A percentile compares a stretch with the other conserved stretches of the same genome.
phyloP scores from a whole-genome alignment of 352 stramenopile genomes.

The Phytophthora pseudosyringae region DNA sequence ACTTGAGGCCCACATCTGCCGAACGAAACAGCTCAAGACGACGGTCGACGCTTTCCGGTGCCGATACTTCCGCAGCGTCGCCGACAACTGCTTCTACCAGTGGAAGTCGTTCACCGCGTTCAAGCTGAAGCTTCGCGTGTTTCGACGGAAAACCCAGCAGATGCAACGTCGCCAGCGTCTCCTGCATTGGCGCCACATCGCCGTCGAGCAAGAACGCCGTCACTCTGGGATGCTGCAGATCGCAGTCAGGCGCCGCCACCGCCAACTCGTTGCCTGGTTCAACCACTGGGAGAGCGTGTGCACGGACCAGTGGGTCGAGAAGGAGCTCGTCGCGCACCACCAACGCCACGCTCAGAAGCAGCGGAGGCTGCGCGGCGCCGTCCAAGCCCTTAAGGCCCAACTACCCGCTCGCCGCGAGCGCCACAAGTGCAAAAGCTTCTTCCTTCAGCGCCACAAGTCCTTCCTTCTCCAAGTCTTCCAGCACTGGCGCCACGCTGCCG shows the following conservation, averaged over 20 bases:
- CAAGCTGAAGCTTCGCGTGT: constrained; percentile 26
- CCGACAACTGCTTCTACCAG: constrained; percentile 33
- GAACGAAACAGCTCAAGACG: constrained; percentile 15
- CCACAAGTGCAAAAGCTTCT: constrained; percentile 20
- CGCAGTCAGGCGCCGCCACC: constrained; percentile 4
- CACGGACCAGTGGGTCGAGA: constrained; percentile 49
- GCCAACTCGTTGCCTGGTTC: constrained; percentile 28
- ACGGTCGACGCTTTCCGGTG: constrained; percentile 31
- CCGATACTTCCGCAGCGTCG: constrained; percentile 32
- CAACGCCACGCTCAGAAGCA: constrained; percentile 24
- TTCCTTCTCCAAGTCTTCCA: constrained; percentile 25
- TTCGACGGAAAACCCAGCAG: constrained; percentile 12
- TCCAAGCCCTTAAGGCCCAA: constrained; percentile 27
- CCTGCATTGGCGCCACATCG: constrained; percentile 27
- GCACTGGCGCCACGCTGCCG: constrained; percentile 7
- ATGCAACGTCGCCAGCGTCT: constrained; percentile 24
- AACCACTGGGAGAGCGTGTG: constrained; percentile 61
- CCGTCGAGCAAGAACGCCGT: background rate
- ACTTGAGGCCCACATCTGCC: constrained; percentile 13
- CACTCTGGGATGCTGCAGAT: constrained; percentile 21
- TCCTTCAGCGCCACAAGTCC: constrained; percentile 10
- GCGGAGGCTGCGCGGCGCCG: background rate
- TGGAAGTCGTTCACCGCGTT: constrained; percentile 35
- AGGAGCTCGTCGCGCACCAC: constrained; percentile 42
- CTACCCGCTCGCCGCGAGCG: constrained; percentile 26